Percentiles rank a stretch among this genome's conserved stretches.
Evolutionary conservation across 495 filamentous ascomycete genomes (phyloP).

Genomic region (Mytilinidion resinicola): DNA sequence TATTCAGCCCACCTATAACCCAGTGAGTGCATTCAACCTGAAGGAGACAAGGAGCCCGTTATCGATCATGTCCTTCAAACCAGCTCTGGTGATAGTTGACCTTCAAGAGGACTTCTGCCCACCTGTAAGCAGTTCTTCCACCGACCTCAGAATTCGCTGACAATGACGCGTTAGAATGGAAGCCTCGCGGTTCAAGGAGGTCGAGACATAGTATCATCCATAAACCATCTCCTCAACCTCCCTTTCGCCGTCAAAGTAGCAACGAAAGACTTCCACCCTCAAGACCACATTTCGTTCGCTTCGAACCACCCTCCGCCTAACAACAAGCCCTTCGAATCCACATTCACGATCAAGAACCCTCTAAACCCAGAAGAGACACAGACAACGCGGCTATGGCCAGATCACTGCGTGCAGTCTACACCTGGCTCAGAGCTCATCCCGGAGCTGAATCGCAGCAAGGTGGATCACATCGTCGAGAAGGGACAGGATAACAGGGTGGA

Average conservation of each 20-base stretch:
- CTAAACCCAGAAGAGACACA: constrained; percentile 56
- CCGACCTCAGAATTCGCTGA: constrained; percentile 10
- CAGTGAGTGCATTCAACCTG: too few species aligned
- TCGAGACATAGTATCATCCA: constrained; percentile 57
- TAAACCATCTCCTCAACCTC: constrained; percentile 69
- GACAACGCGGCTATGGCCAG: constrained; percentile 74
- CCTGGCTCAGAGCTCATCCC: constrained; percentile 67
- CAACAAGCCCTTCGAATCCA: constrained; percentile 60
- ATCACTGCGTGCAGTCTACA: constrained; percentile 75
- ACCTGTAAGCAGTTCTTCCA: constrained; percentile 52
- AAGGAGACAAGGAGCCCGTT: too few species aligned
- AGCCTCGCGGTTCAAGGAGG: constrained; percentile 71
- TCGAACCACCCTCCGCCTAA: constrained; percentile 61
- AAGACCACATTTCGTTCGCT: constrained; percentile 83
- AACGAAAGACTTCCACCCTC: constrained; percentile 86
- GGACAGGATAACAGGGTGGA: constrained; percentile 67
- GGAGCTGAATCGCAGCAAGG: constrained; percentile 55
- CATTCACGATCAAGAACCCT: constrained; percentile 57
- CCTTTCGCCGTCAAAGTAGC: constrained; percentile 71
- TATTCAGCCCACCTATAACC: too few species aligned
- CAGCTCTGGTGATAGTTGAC: constrained; percentile 72
- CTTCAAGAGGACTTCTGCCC: constrained; percentile 97
- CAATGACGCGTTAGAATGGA: constrained; percentile 53
- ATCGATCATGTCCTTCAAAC: constrained; percentile 37
- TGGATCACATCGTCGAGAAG: constrained; percentile 69